A percentile compares a stretch with the other conserved stretches of the same genome.
Conservation (phyloP, 768 basidiomycete genomes). For the Mycena metata region DNA sequence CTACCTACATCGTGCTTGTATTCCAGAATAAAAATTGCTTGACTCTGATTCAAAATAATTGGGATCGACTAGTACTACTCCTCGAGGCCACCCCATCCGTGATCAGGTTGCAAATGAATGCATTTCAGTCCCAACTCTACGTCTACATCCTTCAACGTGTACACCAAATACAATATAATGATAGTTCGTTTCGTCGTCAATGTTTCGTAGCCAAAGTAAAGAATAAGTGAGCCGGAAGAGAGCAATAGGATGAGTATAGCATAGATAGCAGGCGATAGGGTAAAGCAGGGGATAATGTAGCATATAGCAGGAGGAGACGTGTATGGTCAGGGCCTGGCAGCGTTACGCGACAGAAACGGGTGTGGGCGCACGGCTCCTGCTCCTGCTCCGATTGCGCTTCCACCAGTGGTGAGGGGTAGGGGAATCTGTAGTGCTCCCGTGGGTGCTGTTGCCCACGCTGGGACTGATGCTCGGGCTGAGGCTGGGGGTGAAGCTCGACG, state of each 20-base stretch:
- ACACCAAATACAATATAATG: too few relatives aligned
- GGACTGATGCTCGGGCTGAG: conserved; percentile 19
- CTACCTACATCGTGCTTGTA: too few relatives aligned
- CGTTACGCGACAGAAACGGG: conserved; percentile 29
- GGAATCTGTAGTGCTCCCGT: neutral
- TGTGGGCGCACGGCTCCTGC: conserved; percentile 7
- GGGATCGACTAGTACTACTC: too few relatives aligned
- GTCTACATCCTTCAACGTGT: too few relatives aligned
- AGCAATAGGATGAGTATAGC: conserved; percentile 4
- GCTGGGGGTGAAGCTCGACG: conserved; percentile 21
- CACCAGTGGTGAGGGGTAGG: conserved; percentile 27
- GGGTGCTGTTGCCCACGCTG: neutral
- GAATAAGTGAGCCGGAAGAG: neutral
- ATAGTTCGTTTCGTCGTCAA: too few relatives aligned
- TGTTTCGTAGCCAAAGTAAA: neutral
- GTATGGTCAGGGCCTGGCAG: neutral
- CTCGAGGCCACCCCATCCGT: too few relatives aligned
- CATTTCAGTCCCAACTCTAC: too few relatives aligned
- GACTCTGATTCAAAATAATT: too few relatives aligned
- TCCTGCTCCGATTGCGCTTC: conserved; percentile 34
- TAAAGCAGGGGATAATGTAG: neutral
- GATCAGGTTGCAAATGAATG: too few relatives aligned
- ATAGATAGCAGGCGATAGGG: neutral
- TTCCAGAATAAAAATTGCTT: too few relatives aligned
- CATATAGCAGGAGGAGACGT: neutral